phyloP scores from a whole-genome alignment of 495 filamentous ascomycete species.

The Podospora bellae-mahoneyi region DNA sequence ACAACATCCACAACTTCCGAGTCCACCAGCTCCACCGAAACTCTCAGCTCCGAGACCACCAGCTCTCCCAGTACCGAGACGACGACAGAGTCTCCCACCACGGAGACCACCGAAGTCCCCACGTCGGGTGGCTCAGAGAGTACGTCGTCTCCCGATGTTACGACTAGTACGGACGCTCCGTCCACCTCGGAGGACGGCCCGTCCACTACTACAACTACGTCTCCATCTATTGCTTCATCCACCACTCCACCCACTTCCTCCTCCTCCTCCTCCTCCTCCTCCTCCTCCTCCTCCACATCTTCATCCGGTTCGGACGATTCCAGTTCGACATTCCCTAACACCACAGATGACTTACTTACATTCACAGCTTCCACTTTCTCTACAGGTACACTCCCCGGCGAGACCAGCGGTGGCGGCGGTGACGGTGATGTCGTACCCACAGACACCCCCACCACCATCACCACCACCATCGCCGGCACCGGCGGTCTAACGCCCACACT shows the following conservation, averaged over 20 bases:
- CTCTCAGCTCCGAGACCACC: neutral
- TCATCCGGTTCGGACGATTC: neutral
- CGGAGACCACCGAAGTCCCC: constrained; percentile 1
- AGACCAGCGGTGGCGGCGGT: neutral
- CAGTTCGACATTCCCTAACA: neutral
- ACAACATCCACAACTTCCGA: neutral
- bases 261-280: neutral
- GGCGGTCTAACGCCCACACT: neutral
- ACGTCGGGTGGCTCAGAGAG: constrained; percentile 4
- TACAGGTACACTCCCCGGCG: neutral
- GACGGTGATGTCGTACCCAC: neutral
- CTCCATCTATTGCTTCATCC: neutral
- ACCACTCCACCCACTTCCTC: neutral
- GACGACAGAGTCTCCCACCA: neutral
- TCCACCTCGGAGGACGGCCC: neutral
- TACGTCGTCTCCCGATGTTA: neutral
- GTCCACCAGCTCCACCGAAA: neutral
- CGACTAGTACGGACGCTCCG: constrained; percentile 1
- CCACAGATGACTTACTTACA: neutral
- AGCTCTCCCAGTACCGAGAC: neutral
- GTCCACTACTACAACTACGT: neutral
- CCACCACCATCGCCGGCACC: neutral
- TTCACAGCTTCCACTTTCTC: neutral
- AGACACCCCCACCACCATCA: neutral
- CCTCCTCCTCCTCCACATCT: neutral